Evolutionary conservation across 441 rosid genomes (phyloP), one percentile per base, ranked within the genome.

Genomic region (Aleurites moluccanus): DNA sequence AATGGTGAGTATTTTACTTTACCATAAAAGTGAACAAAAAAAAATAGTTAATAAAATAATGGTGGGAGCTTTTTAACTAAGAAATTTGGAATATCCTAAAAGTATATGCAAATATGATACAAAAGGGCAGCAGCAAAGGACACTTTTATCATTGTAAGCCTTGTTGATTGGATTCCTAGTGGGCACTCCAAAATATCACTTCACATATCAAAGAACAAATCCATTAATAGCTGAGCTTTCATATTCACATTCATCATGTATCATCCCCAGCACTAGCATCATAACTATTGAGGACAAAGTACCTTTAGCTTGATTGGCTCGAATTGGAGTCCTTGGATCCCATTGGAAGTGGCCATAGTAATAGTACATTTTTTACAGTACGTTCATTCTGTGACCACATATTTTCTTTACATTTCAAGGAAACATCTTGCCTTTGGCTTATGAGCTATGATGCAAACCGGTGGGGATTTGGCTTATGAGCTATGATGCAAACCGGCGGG

Each of bases 401-500:
- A 25, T 57, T 23, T 53, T 38, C 44, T 28, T 67, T 77, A 35
- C 70, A 28, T 42, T 67, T 30, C 40, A 11, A 3, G 44, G 20
- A 47, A 50, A 10, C 10, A 6, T 6, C 52, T 40, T 7, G 35
- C 55, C 60, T 61, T n/a, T 8, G 3, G 70, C 64, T 40, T 23
- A 64, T 55, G 70, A 76, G 28, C 82, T 80, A 83, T 3, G 79
- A 15, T 10, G 75, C 56, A 75, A 80, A 84, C 49, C 87, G 75
- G 4, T 55, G 80, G 16, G 92, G 95, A n/a, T n/a, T n/a, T 8
- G 3, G 70, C 64, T 40, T 23, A 64, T 55, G 70, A 76, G 28
- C 82, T 80, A 83, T 3, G 79, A 15, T 10, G 75, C 56, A 75
- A 80, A 84, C 49, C 87, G 75, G 4, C 59, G 80, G 16, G 92